Conservation (phyloP, 1,284 basidiomycete species). For the Sporisorium exsertum region DNA sequence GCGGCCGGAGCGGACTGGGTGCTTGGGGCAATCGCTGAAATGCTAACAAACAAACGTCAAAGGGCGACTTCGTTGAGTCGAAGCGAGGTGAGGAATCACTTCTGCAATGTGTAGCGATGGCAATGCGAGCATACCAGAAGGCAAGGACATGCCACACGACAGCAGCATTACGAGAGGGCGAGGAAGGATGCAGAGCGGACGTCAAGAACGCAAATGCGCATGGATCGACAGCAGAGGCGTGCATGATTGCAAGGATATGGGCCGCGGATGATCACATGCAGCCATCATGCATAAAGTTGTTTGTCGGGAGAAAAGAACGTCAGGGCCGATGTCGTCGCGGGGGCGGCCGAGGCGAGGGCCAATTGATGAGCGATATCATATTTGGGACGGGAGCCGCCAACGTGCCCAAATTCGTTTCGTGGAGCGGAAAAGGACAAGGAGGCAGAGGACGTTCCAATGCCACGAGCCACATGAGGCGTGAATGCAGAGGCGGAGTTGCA, state of each 20-base stretch:
- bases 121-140: background rate
- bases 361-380: constrained; percentile 38
- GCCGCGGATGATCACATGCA: constrained; percentile 18
- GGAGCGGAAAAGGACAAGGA: background rate
- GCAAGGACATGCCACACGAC: constrained; percentile 5
- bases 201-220: constrained; percentile 12
- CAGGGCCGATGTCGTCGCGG: constrained; percentile 14
- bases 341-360: constrained; percentile 1
- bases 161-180: constrained; percentile 1
- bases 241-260: constrained; percentile 23
- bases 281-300: constrained; percentile 27
- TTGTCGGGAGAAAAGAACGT: constrained; percentile 24
- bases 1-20: background rate
- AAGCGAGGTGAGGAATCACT: constrained; percentile 7
- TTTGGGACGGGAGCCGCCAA: constrained; percentile 19
- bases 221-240: constrained; percentile 28
- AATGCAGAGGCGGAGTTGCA: constrained; percentile 10
- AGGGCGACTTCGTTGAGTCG: background rate
- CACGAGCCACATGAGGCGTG: constrained; percentile 23
- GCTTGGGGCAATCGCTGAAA: constrained; percentile 4
- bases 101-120: constrained; percentile 2
- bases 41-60: constrained; percentile 41
- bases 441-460: constrained; percentile 28
- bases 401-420: constrained; percentile 7
- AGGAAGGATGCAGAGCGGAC: background rate